Evolutionary conservation across 2,329 filamentous ascomycete genomes (phyloP).

Genomic region (Alternaria arbusti): DNA sequence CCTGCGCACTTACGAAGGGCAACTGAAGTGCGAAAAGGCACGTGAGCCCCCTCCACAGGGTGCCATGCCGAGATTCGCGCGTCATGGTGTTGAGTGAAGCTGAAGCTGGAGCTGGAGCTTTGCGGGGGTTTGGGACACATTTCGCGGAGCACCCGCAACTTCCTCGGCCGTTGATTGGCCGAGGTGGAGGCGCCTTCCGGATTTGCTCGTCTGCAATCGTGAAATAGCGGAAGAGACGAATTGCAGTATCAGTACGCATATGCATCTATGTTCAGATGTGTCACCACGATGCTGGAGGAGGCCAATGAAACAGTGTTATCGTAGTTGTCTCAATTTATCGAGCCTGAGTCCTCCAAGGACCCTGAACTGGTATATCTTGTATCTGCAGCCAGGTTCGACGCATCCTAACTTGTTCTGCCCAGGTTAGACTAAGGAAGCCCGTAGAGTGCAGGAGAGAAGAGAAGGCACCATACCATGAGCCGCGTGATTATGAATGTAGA

Average conservation of each 20-base stretch:
- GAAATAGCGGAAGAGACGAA: too few relatives aligned
- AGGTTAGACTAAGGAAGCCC: conserved; percentile 7
- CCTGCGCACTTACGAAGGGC: conserved; percentile 37
- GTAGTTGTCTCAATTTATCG: background rate
- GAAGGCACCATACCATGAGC: conserved; percentile 12
- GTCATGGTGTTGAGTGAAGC: conserved; percentile 33
- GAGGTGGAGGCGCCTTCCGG: background rate
- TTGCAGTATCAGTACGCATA: too few relatives aligned
- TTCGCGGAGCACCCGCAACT: conserved; percentile 14
- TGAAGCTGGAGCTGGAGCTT: conserved; percentile 9
- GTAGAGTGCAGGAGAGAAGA: too few relatives aligned
- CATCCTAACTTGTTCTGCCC: background rate
- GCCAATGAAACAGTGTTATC: background rate
- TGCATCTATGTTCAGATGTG: too few relatives aligned
- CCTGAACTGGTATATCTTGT: background rate
- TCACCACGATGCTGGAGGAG: background rate
- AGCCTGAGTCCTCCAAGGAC: background rate
- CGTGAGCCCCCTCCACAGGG: conserved; percentile 27
- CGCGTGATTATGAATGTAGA: background rate
- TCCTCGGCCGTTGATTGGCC: conserved; percentile 31
- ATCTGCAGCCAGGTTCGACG: background rate
- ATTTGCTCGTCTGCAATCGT: background rate
- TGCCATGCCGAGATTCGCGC: conserved; percentile 28
- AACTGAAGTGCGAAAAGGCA: conserved; percentile 33
- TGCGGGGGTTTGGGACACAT: conserved; percentile 34